A percentile compares a stretch with the other conserved stretches of the same genome.
Conservation (phyloP, 1,284 basidiomycete species). For the Irpex rosettiformis region DNA sequence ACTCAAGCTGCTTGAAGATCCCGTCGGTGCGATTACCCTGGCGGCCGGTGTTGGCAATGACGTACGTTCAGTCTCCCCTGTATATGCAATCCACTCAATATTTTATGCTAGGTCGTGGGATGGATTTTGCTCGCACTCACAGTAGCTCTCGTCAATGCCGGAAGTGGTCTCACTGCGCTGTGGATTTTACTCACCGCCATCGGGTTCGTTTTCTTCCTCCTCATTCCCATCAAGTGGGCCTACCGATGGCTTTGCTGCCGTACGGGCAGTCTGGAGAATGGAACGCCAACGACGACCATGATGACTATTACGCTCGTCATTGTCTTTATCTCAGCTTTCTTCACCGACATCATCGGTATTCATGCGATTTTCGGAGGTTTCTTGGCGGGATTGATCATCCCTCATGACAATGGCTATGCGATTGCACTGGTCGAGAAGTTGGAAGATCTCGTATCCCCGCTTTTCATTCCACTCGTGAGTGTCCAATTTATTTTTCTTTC, state of each 20-base stretch:
- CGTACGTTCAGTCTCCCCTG: constrained; percentile 10
- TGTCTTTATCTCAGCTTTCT: constrained; percentile 78
- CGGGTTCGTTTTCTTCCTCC: constrained; percentile 56
- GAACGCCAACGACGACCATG: constrained; percentile 72
- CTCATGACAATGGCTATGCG: constrained; percentile 83
- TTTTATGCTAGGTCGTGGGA: constrained; percentile 36
- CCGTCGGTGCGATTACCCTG: constrained; percentile 65
- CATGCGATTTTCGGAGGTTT: constrained; percentile 75
- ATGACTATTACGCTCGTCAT: constrained; percentile 79
- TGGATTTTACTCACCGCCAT: constrained; percentile 59
- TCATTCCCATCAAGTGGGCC: constrained; percentile 64
- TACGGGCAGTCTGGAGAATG: constrained; percentile 73
- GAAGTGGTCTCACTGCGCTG: constrained; percentile 50
- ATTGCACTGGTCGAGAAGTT: constrained; percentile 75
- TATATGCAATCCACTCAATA: not conserved
- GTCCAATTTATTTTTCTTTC: not conserved
- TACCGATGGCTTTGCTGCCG: constrained; percentile 65
- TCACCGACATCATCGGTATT: constrained; percentile 85
- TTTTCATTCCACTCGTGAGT: constrained; percentile 81
- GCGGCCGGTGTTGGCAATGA: constrained; percentile 74
- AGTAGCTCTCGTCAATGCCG: constrained; percentile 63
- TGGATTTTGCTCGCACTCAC: constrained; percentile 49
- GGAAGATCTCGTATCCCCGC: constrained; percentile 71
- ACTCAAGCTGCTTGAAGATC: constrained; percentile 48
- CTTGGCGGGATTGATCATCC: constrained; percentile 85